Percentiles rank a stretch among this genome's conserved stretches.
Evolutionary conservation across 371 early-diverging fungal species (phyloP).

Genomic region (Mortierella sp.): DNA sequence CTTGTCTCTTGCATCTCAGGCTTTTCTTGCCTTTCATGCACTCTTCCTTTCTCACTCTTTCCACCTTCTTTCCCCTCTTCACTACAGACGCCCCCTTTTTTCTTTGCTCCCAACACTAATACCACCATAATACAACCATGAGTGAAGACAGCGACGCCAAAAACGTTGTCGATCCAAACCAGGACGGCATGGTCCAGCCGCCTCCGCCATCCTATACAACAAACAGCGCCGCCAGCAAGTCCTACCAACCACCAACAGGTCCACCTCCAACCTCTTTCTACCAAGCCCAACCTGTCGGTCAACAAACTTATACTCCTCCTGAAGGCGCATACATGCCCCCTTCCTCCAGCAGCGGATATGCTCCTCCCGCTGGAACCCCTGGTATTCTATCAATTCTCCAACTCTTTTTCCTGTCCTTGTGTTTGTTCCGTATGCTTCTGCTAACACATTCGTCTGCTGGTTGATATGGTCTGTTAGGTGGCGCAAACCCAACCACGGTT

Average conservation of each 20-base stretch:
- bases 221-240: neutral
- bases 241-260: neutral
- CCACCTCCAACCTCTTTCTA: neutral
- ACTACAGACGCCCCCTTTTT: no score
- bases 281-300: slow-evolving; percentile 23
- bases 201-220: slow-evolving; percentile 21
- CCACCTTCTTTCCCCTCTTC: neutral
- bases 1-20: neutral
- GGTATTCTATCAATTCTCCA: no score
- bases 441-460: neutral
- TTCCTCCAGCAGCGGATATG: slow-evolving; percentile 1
- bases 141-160: neutral
- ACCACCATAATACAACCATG: slow-evolving; percentile 1
- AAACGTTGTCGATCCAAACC: slow-evolving; percentile 2
- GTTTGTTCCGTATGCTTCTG: neutral
- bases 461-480: neutral
- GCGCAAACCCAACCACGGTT: slow-evolving; percentile 13
- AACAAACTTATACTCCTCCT: slow-evolving; percentile 11
- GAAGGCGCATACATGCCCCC: slow-evolving; percentile 13
- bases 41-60: neutral
- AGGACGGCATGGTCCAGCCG: slow-evolving; percentile 19
- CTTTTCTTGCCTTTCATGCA: no score
- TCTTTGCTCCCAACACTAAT: neutral
- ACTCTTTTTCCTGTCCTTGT: neutral
- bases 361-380: neutral